A percentile compares a stretch with the other conserved stretches of the same genome.
Conservation (phyloP, 257 asterid genomes). For the Cinchona pubescens region DNA sequence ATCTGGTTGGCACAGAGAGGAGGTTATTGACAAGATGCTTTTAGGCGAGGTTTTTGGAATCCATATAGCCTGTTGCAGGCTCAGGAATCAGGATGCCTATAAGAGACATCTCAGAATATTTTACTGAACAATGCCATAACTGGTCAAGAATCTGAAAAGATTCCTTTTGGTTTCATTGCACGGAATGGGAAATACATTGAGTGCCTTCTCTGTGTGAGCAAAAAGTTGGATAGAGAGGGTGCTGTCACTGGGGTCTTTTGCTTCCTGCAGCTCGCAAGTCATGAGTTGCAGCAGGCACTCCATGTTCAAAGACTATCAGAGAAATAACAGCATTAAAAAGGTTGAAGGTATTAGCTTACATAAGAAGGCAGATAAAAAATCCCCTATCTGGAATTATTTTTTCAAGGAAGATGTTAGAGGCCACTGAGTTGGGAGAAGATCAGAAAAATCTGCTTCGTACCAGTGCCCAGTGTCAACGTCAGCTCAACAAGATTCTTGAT, state of each 20-base stretch:
- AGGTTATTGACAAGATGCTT: constrained; percentile 80
- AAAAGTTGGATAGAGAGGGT: constrained; percentile 66
- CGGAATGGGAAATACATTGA: constrained; percentile 66
- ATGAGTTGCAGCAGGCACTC: constrained; percentile 89
- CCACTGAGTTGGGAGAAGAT: constrained; percentile 62
- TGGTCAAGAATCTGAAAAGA: constrained; percentile 66
- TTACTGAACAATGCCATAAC: constrained; percentile 70
- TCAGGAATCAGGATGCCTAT: constrained; percentile 76
- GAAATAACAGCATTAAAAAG: constrained; percentile 75
- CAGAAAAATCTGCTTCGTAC: constrained; percentile 64
- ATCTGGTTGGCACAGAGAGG: constrained; percentile 73
- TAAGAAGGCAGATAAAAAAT: constrained; percentile 72
- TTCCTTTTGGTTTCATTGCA: constrained; percentile 66
- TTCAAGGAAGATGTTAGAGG: constrained; percentile 79
- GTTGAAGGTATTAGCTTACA: constrained; percentile 59
- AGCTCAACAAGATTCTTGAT: constrained; percentile 78
- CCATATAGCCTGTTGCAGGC: constrained; percentile 57
- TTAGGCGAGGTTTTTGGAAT: constrained; percentile 88
- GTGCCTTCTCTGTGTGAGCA: constrained; percentile 78
- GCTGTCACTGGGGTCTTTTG: constrained; percentile 78
- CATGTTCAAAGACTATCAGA: constrained; percentile 77
- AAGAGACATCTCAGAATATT: constrained; percentile 73
- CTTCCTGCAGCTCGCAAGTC: constrained; percentile 92
- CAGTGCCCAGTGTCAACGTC: constrained; percentile 70
- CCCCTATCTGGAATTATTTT: constrained; percentile 91